phyloP scores from a whole-genome alignment of 2,329 filamentous ascomycete species.

The Diaporthe velutina region DNA sequence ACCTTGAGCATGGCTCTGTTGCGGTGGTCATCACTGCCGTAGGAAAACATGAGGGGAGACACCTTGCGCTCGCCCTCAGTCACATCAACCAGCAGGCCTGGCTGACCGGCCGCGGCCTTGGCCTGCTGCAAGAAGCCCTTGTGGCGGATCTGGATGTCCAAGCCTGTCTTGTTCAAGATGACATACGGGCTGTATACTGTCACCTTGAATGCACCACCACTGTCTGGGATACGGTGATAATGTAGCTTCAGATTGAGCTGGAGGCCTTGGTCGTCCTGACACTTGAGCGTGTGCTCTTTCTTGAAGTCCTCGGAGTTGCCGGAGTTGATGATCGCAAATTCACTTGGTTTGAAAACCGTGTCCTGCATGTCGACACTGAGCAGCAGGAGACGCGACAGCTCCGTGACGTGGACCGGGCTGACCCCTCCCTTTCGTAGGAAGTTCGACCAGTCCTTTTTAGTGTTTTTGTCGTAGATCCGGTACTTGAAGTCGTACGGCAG shows the following conservation, averaged over 20 bases:
- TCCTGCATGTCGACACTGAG: slow-evolving; percentile 98
- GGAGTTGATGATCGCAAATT: slow-evolving; percentile 97
- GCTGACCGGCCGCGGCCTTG: slow-evolving; percentile 85
- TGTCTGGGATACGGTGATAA: slow-evolving; percentile 90
- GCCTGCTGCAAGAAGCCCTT: slow-evolving; percentile 90
- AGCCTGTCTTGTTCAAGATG: slow-evolving; percentile 92
- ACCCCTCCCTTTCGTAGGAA: slow-evolving; percentile 96
- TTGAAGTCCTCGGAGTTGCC: slow-evolving; percentile 89
- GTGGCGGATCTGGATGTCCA: slow-evolving; percentile 88
- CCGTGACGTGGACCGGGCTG: slow-evolving; percentile 96
- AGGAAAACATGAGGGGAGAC: slow-evolving; percentile 96
- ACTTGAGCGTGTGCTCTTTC: slow-evolving; percentile 81
- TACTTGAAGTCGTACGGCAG: slow-evolving; percentile 99
- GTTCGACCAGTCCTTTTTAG: slow-evolving; percentile 98
- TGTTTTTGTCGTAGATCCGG: slow-evolving; percentile 98
- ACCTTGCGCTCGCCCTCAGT: slow-evolving; percentile 75
- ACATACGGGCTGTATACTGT: slow-evolving; percentile 96
- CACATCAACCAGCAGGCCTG: slow-evolving; percentile 58
- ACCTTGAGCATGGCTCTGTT: slow-evolving; percentile 92
- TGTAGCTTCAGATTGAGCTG: slow-evolving; percentile 87
- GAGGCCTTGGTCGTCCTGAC: slow-evolving; percentile 88
- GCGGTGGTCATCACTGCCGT: slow-evolving; percentile 86
- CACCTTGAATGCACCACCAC: slow-evolving; percentile 95
- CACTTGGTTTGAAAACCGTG: slow-evolving; percentile 92
- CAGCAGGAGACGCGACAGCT: slow-evolving; percentile 91